A percentile compares a stretch with the other conserved stretches of the same genome.
These are phyloP conservation scores for Pleochaeta shiraiana DNA, from an alignment of 2,329 filamentous ascomycete genomes.

Conservation along the genomic window DNA sequence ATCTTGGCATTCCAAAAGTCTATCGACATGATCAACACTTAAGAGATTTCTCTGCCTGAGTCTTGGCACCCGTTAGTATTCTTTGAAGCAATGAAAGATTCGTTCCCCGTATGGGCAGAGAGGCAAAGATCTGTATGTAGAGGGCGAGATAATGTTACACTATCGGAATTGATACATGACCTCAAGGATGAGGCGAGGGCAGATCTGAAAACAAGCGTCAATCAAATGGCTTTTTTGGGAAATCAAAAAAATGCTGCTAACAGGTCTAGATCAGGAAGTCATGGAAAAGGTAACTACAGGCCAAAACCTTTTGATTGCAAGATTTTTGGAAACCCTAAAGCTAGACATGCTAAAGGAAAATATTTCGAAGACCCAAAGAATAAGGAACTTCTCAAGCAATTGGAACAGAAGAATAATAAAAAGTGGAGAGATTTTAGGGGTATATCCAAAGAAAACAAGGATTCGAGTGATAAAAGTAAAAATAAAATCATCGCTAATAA, in stretches of 20 bases:
- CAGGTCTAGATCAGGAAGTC: neutral
- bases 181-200: neutral
- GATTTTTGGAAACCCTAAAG: neutral
- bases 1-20: neutral
- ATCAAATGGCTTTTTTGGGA: neutral
- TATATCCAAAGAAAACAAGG: neutral
- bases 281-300: neutral
- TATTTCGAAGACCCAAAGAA: neutral
- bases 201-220: neutral
- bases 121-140: neutral
- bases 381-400: neutral
- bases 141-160: neutral
- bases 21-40: neutral
- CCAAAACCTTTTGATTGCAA: neutral
- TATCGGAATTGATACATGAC: neutral
- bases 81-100: neutral
- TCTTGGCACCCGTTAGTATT: neutral
- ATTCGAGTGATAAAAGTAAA: neutral
- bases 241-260: neutral
- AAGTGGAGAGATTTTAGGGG: neutral
- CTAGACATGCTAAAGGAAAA: neutral
- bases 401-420: neutral
- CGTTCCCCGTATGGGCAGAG: neutral
- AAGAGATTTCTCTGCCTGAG: neutral
- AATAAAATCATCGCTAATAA: neutral